A percentile compares a stretch with the other conserved stretches of the same genome.
Conservation (phyloP, 768 basidiomycete species). For the Steccherinum ochraceum region DNA sequence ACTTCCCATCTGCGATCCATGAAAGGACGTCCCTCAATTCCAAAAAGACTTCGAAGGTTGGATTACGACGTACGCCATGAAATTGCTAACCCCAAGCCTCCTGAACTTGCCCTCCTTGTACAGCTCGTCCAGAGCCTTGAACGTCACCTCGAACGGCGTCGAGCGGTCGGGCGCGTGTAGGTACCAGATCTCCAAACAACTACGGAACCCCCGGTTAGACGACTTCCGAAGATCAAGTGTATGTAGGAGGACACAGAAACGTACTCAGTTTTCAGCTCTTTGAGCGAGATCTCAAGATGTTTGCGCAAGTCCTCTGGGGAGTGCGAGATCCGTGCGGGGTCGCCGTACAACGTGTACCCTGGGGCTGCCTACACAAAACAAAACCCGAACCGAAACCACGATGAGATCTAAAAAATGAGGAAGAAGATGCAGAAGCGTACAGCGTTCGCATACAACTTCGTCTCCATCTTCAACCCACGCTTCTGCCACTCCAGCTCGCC, state of each 20-base stretch:
- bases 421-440: too few species aligned
- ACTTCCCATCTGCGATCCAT: conserved; percentile 42
- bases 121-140: conserved; percentile 40
- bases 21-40: background rate
- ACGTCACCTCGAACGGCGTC: conserved; percentile 40
- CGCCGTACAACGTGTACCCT: background rate
- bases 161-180: conserved; percentile 39
- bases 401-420: background rate
- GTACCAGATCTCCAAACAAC: conserved; percentile 39
- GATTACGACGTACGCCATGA: conserved; percentile 30
- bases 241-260: background rate
- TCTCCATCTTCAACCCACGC: conserved; percentile 50
- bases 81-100: conserved; percentile 40
- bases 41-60: too few species aligned
- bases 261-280: conserved; percentile 42
- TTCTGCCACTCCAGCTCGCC: conserved; percentile 44
- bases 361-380: background rate
- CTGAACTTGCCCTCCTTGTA: conserved; percentile 49
- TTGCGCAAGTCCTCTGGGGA: conserved; percentile 27
- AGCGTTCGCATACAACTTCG: conserved; percentile 38
- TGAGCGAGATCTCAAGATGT: conserved; percentile 29
- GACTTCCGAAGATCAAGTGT: background rate
- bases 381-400: too few species aligned
- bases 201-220: conserved; percentile 1
- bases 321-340: background rate